Base-by-base conservation (phyloP, 1,284 basidiomycete genomes). In the Volvariella volvacea region DNA sequence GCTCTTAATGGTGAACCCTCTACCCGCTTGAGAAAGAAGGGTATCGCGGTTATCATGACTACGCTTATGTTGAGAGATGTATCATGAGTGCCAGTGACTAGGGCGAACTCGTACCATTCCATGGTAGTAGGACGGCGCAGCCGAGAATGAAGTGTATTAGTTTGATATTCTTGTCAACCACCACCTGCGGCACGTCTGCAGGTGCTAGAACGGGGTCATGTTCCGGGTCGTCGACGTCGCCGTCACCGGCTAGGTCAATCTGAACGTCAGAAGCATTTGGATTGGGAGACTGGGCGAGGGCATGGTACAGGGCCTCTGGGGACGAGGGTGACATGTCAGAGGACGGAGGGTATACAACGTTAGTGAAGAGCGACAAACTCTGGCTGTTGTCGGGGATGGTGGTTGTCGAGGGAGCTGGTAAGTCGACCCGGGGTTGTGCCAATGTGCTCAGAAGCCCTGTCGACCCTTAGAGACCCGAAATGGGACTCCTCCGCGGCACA, bases 21-120 rank as follows among this genome's bases (percentile, higher is more conserved):
- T 17, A 89, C 58, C 41, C 83, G 70, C 3, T 82, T 76, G 36
- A 84, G 57, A 60, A 90, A 89, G 60, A 80, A 90, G 0, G 86
- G 78, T 25, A 76, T 83, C 0, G 81, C 86, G 7, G 84, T 90
- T 22, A 89, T 88, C 56, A 88, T 66, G 1, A 76, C 86, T 89
- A 47, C 14, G n/a, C n/a, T n/a, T n/a, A n/a, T n/a, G n/a, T n/a
- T n/a, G 45, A 7, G 25, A 39, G 31, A 25, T 12, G 28, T 4
- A 21, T 34, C 4, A 43, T 2, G 46, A 20, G 25, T 12, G 6
- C 25, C 10, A 41, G 37, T 39, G 25, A 32, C 25, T n/a, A n/a
- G n/a, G n/a, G 22, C 25, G 6, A 21, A 17, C 39, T 61, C 73
- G 53, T 53, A 87, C 86, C 84, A 58, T 89, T 88, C 87, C 87